Conservation (phyloP, 225 moss, liverwort and hornwort species). For the Ulota crispa region DNA sequence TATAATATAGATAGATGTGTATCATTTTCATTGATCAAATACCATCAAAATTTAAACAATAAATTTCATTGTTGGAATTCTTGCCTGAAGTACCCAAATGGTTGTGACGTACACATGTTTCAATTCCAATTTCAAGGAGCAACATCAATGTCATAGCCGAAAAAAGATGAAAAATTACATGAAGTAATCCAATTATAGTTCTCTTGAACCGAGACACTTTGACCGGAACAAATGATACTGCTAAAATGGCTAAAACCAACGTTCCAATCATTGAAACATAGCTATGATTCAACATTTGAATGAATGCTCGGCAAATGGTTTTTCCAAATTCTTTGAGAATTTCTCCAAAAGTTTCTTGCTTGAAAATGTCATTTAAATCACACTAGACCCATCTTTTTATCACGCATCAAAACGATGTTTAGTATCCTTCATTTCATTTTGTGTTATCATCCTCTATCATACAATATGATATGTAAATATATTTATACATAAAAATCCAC, state of each 20-base stretch:
- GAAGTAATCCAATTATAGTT: constrained; percentile 46
- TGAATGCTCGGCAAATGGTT: constrained; percentile 31
- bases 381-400: constrained; percentile 49
- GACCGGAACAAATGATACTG: constrained; percentile 46
- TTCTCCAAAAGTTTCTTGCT: background rate
- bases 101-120: constrained; percentile 59
- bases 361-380: constrained; percentile 45
- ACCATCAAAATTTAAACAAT: rapidly evolving
- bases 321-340: constrained; percentile 30
- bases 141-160: constrained; percentile 59
- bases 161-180: constrained; percentile 39
- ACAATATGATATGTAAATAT: background rate
- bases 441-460: background rate
- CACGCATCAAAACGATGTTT: background rate
- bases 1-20: too few species aligned
- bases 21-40: background rate
- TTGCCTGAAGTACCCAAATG: constrained; percentile 48
- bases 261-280: constrained; percentile 46
- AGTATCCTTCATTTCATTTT: background rate
- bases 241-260: constrained; percentile 23
- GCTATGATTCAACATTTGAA: constrained; percentile 48
- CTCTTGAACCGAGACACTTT: constrained; percentile 39
- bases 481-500: too few species aligned
- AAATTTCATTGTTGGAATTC: rapidly evolving
- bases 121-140: constrained; percentile 56